Percentiles rank a stretch among this genome's conserved stretches.
phyloP scores from a whole-genome alignment of 106 monocot genomes.

The Acorus gramineus region DNA sequence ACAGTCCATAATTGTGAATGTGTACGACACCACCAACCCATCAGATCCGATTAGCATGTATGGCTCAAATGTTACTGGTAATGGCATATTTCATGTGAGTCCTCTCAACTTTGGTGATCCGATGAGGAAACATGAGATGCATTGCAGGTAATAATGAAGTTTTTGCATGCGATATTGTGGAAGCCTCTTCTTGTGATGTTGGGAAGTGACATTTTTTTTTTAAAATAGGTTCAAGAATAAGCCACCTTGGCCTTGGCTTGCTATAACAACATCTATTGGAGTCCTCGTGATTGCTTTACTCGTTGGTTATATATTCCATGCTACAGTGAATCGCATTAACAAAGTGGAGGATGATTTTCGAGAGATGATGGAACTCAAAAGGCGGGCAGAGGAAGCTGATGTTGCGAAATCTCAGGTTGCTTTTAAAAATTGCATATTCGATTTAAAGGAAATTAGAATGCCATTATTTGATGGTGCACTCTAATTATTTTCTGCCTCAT shows the following conservation, averaged over 20 bases:
- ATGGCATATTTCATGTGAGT: conserved; percentile 60
- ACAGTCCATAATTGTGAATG: conserved; percentile 87
- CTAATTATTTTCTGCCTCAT: no score
- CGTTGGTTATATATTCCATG: conserved; percentile 89
- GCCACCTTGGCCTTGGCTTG: conserved; percentile 89
- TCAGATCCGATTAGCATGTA: conserved; percentile 77
- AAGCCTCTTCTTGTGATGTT: neutral
- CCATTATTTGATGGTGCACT: no score
- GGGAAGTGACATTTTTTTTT: neutral
- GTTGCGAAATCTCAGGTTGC: conserved; percentile 94
- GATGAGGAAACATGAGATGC: conserved; percentile 93
- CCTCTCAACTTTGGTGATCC: conserved; percentile 93
- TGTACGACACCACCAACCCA: conserved; percentile 79
- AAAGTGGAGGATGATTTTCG: conserved; percentile 97
- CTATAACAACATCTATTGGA: conserved; percentile 84
- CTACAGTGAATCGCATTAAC: conserved; percentile 88
- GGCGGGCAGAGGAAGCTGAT: conserved; percentile 87
- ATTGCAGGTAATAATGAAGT: conserved; percentile 63
- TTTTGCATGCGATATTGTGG: neutral
- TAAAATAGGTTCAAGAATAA: conserved; percentile 66
- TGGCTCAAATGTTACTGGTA: conserved; percentile 46
- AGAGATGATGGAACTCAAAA: conserved; percentile 92
- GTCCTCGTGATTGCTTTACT: conserved; percentile 78
- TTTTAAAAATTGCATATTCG: neutral
- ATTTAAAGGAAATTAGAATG: no score